These are phyloP conservation scores for Myotisia sp. DNA, from an alignment of 2,329 filamentous ascomycete species.

Conservation along the genomic window DNA sequence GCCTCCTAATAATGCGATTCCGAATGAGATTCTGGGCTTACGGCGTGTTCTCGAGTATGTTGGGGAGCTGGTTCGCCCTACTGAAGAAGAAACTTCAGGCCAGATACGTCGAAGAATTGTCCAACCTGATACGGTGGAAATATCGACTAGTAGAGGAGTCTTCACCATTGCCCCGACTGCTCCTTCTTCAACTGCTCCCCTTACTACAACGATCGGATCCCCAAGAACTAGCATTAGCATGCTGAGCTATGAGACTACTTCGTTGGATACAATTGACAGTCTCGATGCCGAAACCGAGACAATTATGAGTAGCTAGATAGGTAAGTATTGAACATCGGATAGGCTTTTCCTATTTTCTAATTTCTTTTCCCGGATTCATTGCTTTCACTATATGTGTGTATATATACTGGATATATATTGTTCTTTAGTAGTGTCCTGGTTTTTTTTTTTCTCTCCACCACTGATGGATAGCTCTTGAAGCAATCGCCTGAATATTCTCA, in stretches of 20 bases:
- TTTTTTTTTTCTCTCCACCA: neutral
- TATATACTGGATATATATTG: neutral
- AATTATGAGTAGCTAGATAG: conserved; percentile 10
- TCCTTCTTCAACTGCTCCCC: conserved; percentile 14
- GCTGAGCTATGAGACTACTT: conserved; percentile 18
- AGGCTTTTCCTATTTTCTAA: neutral
- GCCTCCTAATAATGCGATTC: conserved; percentile 33
- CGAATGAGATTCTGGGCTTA: conserved; percentile 38
- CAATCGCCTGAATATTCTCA: neutral
- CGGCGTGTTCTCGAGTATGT: conserved; percentile 41
- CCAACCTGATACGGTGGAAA: conserved; percentile 7
- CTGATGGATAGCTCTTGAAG: neutral
- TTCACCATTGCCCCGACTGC: conserved; percentile 9
- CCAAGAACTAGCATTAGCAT: conserved; percentile 16
- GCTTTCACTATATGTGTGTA: too few relatives aligned
- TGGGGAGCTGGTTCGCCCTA: conserved; percentile 32
- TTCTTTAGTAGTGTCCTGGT: neutral
- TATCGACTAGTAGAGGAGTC: conserved; percentile 7
- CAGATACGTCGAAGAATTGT: neutral
- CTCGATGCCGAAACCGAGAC: conserved; percentile 14
- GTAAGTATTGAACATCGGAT: too few relatives aligned
- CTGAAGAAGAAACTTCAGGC: conserved; percentile 17
- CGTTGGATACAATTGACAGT: conserved; percentile 18
- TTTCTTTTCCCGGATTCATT: too few relatives aligned
- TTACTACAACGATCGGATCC: conserved; percentile 17